Conservation (phyloP, 495 filamentous ascomycete genomes). For the Tetracladium setigerum region DNA sequence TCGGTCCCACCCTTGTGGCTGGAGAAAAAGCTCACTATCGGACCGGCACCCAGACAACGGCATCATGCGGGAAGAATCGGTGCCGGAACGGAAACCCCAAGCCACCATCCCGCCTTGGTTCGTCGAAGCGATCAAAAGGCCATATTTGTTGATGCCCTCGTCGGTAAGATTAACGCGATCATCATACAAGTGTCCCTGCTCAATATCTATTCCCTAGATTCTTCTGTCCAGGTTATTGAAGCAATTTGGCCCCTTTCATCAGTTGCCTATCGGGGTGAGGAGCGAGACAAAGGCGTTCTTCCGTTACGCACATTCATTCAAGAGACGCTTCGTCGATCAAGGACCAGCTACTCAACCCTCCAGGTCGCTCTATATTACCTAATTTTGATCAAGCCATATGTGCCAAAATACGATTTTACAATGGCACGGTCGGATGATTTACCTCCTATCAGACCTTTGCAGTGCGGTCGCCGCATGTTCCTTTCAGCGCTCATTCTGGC, state of each 20-base stretch:
- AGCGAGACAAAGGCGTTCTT: constrained; percentile 58
- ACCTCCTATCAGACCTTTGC: constrained; percentile 66
- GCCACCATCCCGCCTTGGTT: constrained; percentile 68
- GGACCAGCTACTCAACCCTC: constrained; percentile 89
- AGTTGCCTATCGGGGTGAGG: constrained; percentile 43
- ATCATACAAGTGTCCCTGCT: constrained; percentile 13
- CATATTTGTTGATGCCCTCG: constrained; percentile 90
- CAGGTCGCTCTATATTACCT: constrained; percentile 94
- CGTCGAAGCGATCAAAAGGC: constrained; percentile 86
- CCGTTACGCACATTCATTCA: constrained; percentile 90
- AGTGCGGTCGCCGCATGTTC: constrained; percentile 95
- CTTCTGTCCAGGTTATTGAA: constrained; percentile 91
- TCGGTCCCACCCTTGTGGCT: constrained; percentile 18
- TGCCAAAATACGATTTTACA: constrained; percentile 70
- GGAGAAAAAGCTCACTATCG: constrained; percentile 9
- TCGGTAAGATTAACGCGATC: constrained; percentile 62
- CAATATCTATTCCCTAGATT: constrained; percentile 51
- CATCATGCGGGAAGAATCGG: constrained; percentile 73
- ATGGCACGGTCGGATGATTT: constrained; percentile 73
- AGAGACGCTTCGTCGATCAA: constrained; percentile 87
- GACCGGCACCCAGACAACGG: constrained; percentile 58
- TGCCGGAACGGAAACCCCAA: constrained; percentile 35
- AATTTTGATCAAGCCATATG: constrained; percentile 79
- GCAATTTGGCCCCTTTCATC: constrained; percentile 80
- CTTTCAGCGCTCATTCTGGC: constrained; percentile 81